These are phyloP conservation scores for Corymbia calophylla DNA, from an alignment of 441 rosid species.

Conservation along the genomic window DNA sequence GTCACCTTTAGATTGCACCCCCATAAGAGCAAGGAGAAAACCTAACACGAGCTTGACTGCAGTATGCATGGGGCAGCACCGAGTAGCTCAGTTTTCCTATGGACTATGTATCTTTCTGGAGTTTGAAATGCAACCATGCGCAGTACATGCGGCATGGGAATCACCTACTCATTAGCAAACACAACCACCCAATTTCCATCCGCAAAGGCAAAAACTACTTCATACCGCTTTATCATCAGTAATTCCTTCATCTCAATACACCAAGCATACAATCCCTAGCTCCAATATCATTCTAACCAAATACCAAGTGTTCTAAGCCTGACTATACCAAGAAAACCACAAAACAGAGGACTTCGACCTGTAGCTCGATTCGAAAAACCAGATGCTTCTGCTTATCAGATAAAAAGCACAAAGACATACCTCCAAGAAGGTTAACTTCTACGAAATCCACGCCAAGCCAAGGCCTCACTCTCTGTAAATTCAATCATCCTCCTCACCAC, in stretches of 20 bases:
- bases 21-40: not conserved
- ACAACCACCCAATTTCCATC: not conserved
- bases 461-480: not conserved
- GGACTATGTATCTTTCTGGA: not conserved
- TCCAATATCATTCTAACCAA: not conserved
- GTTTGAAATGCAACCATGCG: not conserved
- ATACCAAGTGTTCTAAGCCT: not conserved
- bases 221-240: not conserved
- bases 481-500: conserved; percentile 85
- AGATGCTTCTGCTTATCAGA: not conserved
- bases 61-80: not conserved
- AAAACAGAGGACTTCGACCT: not conserved
- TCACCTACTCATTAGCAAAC: not conserved
- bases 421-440: not conserved
- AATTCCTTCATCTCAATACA: not conserved
- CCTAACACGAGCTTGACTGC: not conserved
- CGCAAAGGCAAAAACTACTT: not conserved
- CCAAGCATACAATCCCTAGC: not conserved
- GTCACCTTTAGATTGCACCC: not conserved
- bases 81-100: not conserved
- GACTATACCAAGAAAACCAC: not conserved
- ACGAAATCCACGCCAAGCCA: not conserved
- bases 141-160: not conserved
- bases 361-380: not conserved
- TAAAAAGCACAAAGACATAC: not conserved